Evolutionary conservation across 2,329 filamentous ascomycete genomes (phyloP).

Genomic region (Pyrenochaeta sp.): DNA sequence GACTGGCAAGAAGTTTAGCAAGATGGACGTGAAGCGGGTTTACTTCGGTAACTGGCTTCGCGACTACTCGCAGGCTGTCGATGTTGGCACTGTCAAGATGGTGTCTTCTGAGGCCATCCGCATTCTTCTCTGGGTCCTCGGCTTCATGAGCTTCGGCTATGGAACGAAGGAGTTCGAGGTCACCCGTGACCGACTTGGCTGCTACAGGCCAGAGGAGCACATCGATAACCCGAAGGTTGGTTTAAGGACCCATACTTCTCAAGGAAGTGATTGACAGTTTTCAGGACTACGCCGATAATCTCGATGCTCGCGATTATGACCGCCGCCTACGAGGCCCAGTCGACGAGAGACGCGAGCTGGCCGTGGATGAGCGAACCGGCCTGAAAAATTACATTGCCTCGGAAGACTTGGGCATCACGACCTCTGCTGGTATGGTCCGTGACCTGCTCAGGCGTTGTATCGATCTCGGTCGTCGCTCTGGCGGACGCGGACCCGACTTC

Average conservation of each 20-base stretch:
- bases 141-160: conserved; percentile 88
- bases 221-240: conserved; percentile 74
- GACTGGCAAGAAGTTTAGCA: conserved; percentile 82
- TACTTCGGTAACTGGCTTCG: conserved; percentile 97
- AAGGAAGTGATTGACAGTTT: conserved; percentile 1
- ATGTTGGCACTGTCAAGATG: conserved; percentile 89
- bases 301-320: conserved; percentile 85
- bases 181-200: conserved; percentile 78
- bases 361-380: conserved; percentile 71
- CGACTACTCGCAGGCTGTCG: conserved; percentile 93
- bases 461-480: conserved; percentile 80
- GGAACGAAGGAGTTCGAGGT: conserved; percentile 87
- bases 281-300: conserved; percentile 82
- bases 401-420: conserved; percentile 79
- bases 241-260: neutral
- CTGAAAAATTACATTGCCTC: conserved; percentile 96
- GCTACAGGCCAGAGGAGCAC: conserved; percentile 76
- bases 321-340: conserved; percentile 81
- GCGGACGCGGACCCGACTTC: conserved; percentile 76
- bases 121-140: conserved; percentile 85
- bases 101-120: conserved; percentile 92
- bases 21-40: conserved; percentile 85
- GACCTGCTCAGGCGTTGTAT: conserved; percentile 77
- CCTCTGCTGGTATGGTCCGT: conserved; percentile 79
- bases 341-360: conserved; percentile 79